Base-by-base conservation (phyloP, 805 yeast species). In the Soucietia sequanensis region DNA sequence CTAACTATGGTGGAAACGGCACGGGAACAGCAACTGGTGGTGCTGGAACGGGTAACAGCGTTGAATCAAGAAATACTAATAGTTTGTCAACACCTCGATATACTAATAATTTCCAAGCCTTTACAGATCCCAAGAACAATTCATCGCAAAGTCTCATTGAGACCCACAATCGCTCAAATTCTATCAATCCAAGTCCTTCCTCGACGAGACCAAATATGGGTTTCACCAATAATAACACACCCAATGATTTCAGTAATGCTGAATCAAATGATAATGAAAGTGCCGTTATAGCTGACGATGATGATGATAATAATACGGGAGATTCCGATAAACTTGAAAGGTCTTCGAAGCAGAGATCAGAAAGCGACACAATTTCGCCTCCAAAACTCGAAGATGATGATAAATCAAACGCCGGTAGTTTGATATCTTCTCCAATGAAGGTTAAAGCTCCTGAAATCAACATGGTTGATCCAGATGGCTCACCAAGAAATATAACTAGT, bases 1-100 rank as follows among this genome's bases (percentile, higher is more conserved):
- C 68, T 1, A 58, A 62, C 38, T 65, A 61, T 44, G 69, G 68
- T 13, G 38, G 44, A 22, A 21, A 14, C 10, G 52, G 44, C 7
- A 37, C 48, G 14, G 49, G 37, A 3, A 14, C 33, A 4, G 25
- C 18, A 5, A 17, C 33, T 8, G 50, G 43, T 27, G n/a, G n/a
- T n/a, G n/a, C n/a, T n/a, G n/a, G n/a, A n/a, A n/a, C n/a, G n/a
- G 36, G 36, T 7, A 41, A 38, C 16, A 41, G 39, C 27, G 28
- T 25, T 2, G 48, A 44, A 10, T 44, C 48, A 3, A 30, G 31
- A 7, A 33, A 23, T 6, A 23, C 13, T 12, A n/a, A 19, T 12
- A 21, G 30, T 10, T 15, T 17, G 13, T 20, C 17, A n/a, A 27
- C 24, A 16, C 5, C 30, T 9, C 29, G 23, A 10, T 27, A 27